Base-by-base conservation (phyloP, 1,284 basidiomycete genomes). In the Kwoniella shivajii region DNA sequence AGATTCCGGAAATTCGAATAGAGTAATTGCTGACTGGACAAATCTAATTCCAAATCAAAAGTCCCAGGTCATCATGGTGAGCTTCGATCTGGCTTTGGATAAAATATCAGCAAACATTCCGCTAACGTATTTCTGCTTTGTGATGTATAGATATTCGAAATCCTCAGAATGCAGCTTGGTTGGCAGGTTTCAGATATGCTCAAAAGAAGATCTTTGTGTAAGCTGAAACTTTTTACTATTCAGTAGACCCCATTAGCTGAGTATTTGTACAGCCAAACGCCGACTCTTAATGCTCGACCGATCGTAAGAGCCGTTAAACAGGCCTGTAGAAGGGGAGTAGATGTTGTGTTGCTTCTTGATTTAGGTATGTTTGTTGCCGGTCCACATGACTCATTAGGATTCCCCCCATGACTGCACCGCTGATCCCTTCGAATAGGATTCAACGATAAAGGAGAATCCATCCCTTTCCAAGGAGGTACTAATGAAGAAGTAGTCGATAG, bases 391-490 rank as follows among this genome's bases (percentile, higher is more conserved):
- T 36, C 33, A 36, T 10, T 36, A 36, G 33, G 9, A 9, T 10
- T n/a, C 33, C 10, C 33, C 10, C 33, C 33, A 36, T 36, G 10
- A 9, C 9, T 9, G n/a, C 33, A 36, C n/a, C n/a, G n/a, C n/a
- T 36, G 33, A n/a, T 36, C 33, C 33, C 22, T 18, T 9, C 37
- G 13, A 11, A n/a, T 57, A 68, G 80, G 82, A 1, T 87, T 85
- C 76, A 87, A 87, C 70, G 86, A 86, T 63, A 83, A 84, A 67
- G 86, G 86, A 48, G 77, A 79, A 61, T 71, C 71, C 9, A 82
- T 90, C 55, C 88, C 88, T 0, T 85, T 85, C 72, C 88, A 90
- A 72, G 89, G 89, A 16, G 88, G 88, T 0, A 90, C 86, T 18
- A 90, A 90, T 72, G 87, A 88, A 68, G 83, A 87, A 72, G 87